Conservation (phyloP, 805 yeast species). For the Metschnikowia lunata region DNA sequence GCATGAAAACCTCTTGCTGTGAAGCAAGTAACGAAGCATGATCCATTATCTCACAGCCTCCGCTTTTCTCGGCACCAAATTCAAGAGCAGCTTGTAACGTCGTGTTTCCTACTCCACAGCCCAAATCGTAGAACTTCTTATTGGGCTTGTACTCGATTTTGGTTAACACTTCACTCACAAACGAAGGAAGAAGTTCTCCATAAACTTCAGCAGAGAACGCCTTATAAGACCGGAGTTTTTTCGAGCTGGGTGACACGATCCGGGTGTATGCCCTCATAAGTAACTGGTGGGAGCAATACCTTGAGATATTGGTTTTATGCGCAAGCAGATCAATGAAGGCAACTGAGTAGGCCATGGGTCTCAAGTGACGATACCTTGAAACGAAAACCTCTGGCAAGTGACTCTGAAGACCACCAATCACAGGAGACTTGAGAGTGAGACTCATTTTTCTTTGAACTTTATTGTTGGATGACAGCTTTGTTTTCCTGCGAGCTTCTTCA, state of each 20-base stretch:
- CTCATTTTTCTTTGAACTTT: slow-evolving; percentile 4
- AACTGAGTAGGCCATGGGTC: slow-evolving; percentile 16
- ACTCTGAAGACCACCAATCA: slow-evolving; percentile 4
- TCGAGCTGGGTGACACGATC: slow-evolving; percentile 70
- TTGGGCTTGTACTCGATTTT: slow-evolving; percentile 54
- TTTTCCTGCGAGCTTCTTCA: slow-evolving; percentile 7
- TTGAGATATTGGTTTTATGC: slow-evolving; percentile 8
- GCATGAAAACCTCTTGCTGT: slow-evolving; percentile 55
- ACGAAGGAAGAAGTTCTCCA: slow-evolving; percentile 82
- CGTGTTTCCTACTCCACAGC: slow-evolving; percentile 94
- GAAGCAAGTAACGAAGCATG: slow-evolving; percentile 70
- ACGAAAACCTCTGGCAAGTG: slow-evolving; percentile 14
- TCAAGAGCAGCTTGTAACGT: slow-evolving; percentile 85
- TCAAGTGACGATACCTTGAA: slow-evolving; percentile 15
- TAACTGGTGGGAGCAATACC: slow-evolving; percentile 50
- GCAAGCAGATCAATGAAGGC: slow-evolving; percentile 17
- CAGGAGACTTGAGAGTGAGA: slow-evolving; percentile 8
- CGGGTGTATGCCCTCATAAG: slow-evolving; percentile 71
- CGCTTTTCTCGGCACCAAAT: slow-evolving; percentile 68
- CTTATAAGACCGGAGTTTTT: slow-evolving; percentile 61
- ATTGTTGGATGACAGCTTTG: not conserved
- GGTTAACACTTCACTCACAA: slow-evolving; percentile 56
- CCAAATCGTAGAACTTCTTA: slow-evolving; percentile 76
- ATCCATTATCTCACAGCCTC: slow-evolving; percentile 88
- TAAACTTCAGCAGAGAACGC: slow-evolving; percentile 89